Percentiles rank a stretch among this genome's conserved stretches.
phyloP scores from a whole-genome alignment of 257 asterid genomes.

The Solanum microdontum region DNA sequence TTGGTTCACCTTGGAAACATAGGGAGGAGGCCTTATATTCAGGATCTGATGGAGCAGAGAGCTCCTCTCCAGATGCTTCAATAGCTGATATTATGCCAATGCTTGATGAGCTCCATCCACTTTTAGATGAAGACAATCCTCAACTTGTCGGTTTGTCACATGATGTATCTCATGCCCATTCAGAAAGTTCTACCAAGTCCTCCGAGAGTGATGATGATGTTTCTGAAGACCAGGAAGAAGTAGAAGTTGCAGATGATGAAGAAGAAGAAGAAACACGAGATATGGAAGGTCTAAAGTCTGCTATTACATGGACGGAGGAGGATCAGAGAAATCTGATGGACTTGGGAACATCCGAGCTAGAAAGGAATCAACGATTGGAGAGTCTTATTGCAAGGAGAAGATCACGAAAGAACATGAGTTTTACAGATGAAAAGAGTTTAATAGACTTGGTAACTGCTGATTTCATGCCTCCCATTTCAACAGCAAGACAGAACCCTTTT shows the following conservation, averaged over 20 bases:
- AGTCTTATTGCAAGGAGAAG: slow-evolving; percentile 70
- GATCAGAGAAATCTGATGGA: slow-evolving; percentile 91
- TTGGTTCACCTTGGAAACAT: slow-evolving; percentile 29
- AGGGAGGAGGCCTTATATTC: slow-evolving; percentile 14
- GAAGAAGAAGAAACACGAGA: slow-evolving; percentile 36
- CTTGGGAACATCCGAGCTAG: slow-evolving; percentile 78
- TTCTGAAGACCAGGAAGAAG: slow-evolving; percentile 34
- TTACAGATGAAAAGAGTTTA: slow-evolving; percentile 48
- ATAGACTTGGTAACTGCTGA: slow-evolving; percentile 57
- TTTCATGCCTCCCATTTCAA: slow-evolving; percentile 55
- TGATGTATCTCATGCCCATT: slow-evolving; percentile 38
- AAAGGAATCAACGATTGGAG: slow-evolving; percentile 80
- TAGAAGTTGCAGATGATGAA: slow-evolving; percentile 39
- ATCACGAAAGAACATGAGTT: slow-evolving; percentile 37
- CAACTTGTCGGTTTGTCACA: slow-evolving; percentile 22
- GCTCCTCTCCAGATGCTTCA: slow-evolving; percentile 83
- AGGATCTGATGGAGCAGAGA: slow-evolving; percentile 67
- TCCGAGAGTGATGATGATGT: slow-evolving; percentile 32
- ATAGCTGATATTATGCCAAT: slow-evolving; percentile 84
- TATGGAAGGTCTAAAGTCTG: slow-evolving; percentile 31
- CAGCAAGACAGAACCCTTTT: slow-evolving; percentile 65
- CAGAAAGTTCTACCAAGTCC: slow-evolving; percentile 23
- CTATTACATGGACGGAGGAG: slow-evolving; percentile 77
- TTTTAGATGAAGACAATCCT: slow-evolving; percentile 51
- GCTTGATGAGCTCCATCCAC: slow-evolving; percentile 89